A percentile compares a stretch with the other conserved stretches of the same genome.
Conservation (phyloP, 148 eudicot species). For the Beta vulgaris region DNA sequence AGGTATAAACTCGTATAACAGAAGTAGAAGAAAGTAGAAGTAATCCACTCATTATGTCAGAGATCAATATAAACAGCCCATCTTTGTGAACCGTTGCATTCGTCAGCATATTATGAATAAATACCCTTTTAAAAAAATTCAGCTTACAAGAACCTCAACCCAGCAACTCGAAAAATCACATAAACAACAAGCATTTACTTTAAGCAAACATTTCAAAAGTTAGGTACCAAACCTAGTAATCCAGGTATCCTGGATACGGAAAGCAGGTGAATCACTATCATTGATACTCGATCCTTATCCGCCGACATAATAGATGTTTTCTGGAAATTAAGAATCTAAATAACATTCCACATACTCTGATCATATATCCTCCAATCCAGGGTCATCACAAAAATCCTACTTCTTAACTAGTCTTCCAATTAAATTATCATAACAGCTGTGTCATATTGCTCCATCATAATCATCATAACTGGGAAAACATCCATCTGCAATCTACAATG, state of each 20-base stretch:
- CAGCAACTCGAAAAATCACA: neutral
- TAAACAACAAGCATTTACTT: neutral
- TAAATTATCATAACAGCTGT: neutral
- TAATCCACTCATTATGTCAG: neutral
- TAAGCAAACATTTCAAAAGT: too few species aligned
- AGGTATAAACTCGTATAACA: neutral
- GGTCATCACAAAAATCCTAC: neutral
- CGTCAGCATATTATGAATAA: neutral
- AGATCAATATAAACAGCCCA: neutral
- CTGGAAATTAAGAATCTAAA: neutral
- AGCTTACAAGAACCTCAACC: neutral
- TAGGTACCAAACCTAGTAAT: neutral
- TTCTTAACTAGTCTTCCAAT: neutral
- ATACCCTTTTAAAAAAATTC: neutral
- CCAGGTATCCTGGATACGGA: neutral
- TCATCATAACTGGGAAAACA: neutral
- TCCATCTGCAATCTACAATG: neutral
- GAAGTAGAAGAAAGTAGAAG: too few species aligned
- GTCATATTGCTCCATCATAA: neutral
- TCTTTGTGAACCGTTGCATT: neutral
- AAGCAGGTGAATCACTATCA: neutral
- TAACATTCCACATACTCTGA: neutral
- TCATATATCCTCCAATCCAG: neutral
- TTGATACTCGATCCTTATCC: neutral
- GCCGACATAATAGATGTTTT: neutral